Evolutionary conservation across 2,329 filamentous ascomycete genomes (phyloP), one percentile per base, ranked within the genome.

Genomic region (Sporothrix inflata): DNA sequence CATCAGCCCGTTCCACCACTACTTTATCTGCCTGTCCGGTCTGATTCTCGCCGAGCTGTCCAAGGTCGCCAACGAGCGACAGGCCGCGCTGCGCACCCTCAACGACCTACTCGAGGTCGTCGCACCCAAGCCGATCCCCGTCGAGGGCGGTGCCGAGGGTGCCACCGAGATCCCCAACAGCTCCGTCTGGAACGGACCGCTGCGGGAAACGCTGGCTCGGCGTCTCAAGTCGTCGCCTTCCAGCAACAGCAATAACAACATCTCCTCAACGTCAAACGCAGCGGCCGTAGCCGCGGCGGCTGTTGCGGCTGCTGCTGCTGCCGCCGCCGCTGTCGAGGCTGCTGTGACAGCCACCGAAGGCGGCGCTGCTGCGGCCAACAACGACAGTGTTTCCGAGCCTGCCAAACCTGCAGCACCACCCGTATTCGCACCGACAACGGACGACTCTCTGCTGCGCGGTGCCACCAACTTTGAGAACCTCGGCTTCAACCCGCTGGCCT

Each of bases 1-100:
- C 8, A 82, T 88, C 61, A 90, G 85, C 70, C 91, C 91, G 0
- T 81, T 93, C 60, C 89, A 89, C 71, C 89, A 92, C 77, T 90
- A 93, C 77, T 91, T 91, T 75, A 86, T 86, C 70, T 85, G 85
- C 14, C 70, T 77, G n/a, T 55, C 74, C 0, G 73, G 71, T 1
- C 66, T 75, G 12, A 86, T 87, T n/a, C 82, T 94, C 4, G 80
- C 88, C 65, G 88, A 90, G 75, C 83, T 93, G 45, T 81, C 82
- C 42, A 87, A 86, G 75, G 80, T 86, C 9, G 85, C 88, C 73
- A 45, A 45, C 21, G 88, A 86, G 2, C 85, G 84, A 60, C 86
- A 88, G 5, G 89, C 89, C 0, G 83, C 83, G 16, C 82, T 83
- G 72, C 82, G 88, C 8, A 83, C 88, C 3, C 83, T 91, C 30